Conservation (phyloP, 2,329 filamentous ascomycete genomes). For the Monilinia vaccinii-corymbosi region DNA sequence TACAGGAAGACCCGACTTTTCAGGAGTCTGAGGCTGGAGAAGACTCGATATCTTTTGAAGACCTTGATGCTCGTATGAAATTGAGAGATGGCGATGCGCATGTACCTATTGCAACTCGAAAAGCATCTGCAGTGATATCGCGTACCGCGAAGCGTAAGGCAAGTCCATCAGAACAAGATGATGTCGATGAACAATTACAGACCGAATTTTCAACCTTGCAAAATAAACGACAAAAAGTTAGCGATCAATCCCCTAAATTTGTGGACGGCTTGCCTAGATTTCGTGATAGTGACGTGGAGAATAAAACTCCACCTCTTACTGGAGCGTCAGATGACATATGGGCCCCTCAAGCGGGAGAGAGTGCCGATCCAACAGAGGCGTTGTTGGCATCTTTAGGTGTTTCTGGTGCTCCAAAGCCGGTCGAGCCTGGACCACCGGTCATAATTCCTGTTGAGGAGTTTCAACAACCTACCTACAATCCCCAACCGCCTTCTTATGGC, state of each 20-base stretch:
- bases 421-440: slow-evolving; percentile 14
- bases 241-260: slow-evolving; percentile 5
- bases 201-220: slow-evolving; percentile 9
- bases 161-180: slow-evolving; percentile 14
- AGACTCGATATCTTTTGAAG: slow-evolving; percentile 21
- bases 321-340: slow-evolving; percentile 25
- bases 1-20: slow-evolving; percentile 39
- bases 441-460: slow-evolving; percentile 5
- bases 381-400: slow-evolving; percentile 31
- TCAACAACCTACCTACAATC: not conserved
- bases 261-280: slow-evolving; percentile 1
- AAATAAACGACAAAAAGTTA: slow-evolving; percentile 23
- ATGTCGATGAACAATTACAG: slow-evolving; percentile 14
- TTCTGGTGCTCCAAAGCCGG: slow-evolving; percentile 30
- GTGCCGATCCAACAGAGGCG: slow-evolving; percentile 26
- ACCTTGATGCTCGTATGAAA: slow-evolving; percentile 21
- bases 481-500: not conserved
- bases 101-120: not conserved
- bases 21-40: slow-evolving; percentile 17
- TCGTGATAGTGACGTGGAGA: slow-evolving; percentile 10
- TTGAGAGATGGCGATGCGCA: slow-evolving; percentile 13
- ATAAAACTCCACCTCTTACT: slow-evolving; percentile 18
- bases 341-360: slow-evolving; percentile 28
- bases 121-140: not conserved
- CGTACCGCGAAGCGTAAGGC: slow-evolving; percentile 21